These are phyloP conservation scores for Collybiopsis luxurians DNA, from an alignment of 768 basidiomycete genomes.

Conservation along the genomic window DNA sequence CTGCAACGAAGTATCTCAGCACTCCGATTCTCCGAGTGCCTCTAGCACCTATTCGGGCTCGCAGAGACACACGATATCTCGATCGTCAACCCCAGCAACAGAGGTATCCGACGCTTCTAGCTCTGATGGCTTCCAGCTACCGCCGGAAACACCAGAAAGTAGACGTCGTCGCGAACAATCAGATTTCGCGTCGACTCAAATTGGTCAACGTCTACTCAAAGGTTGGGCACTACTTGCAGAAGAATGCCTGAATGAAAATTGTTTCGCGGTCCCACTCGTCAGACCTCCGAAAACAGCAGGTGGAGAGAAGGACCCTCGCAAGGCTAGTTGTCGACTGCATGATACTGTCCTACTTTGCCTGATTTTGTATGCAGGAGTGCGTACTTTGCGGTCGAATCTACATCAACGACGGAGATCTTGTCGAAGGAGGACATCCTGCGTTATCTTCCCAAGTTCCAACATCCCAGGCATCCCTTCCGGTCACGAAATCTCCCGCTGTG, in stretches of 20 bases:
- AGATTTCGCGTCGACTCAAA: constrained; percentile 74
- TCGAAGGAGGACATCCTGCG: constrained; percentile 45
- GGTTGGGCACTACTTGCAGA: constrained; percentile 90
- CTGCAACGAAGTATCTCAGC: neutral
- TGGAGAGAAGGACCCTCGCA: constrained; percentile 59
- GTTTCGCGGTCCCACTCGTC: constrained; percentile 83
- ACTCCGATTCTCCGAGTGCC: constrained; percentile 22
- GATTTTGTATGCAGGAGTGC: constrained; percentile 57
- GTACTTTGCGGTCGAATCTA: constrained; percentile 72
- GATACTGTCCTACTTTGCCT: neutral
- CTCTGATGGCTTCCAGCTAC: constrained; percentile 62
- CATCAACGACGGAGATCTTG: constrained; percentile 45
- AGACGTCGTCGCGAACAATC: constrained; percentile 75
- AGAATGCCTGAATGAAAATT: constrained; percentile 67
- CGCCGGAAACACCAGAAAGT: constrained; percentile 64
- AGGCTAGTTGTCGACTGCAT: constrained; percentile 37
- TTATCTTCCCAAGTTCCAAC: constrained; percentile 21
- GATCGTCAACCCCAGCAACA: constrained; percentile 75
- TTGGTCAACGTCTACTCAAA: constrained; percentile 72
- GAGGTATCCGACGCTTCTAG: constrained; percentile 61
- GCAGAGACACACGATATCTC: constrained; percentile 35
- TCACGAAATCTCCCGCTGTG: neutral
- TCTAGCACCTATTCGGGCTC: constrained; percentile 49
- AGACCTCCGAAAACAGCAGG: constrained; percentile 68
- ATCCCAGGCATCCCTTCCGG: neutral